Evolutionary conservation across 139 green algal genomes (phyloP).

Genomic region (Nannochloris sp.): DNA sequence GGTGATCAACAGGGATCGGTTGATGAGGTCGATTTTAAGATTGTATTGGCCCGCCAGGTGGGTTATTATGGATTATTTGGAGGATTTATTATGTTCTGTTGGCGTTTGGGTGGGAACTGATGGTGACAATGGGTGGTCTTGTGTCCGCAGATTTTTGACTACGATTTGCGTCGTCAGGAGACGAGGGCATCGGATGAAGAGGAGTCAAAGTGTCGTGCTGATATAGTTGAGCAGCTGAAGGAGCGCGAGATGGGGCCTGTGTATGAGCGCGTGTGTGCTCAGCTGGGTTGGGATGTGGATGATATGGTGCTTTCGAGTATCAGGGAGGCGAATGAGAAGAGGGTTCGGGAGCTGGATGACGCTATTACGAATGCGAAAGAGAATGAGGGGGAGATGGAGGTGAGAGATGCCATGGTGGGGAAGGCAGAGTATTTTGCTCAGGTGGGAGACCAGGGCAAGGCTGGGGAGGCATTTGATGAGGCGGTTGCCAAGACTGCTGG

Average conservation of each 20-base stretch:
- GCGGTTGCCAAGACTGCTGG: conserved; percentile 81
- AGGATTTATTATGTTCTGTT: too few species aligned
- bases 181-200: neutral
- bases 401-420: conserved; percentile 80
- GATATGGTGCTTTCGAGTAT: conserved; percentile 41
- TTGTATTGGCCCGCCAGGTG: too few species aligned
- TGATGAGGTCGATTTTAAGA: too few species aligned
- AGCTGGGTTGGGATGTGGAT: conserved; percentile 56
- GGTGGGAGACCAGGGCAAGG: conserved; percentile 66
- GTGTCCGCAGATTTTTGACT: conserved; percentile 48
- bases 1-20: too few species aligned
- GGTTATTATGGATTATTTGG: too few species aligned
- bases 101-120: too few species aligned
- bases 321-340: conserved; percentile 41
- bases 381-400: conserved; percentile 91
- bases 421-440: conserved; percentile 77
- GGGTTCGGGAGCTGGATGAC: conserved; percentile 52
- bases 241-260: conserved; percentile 51
- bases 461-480: conserved; percentile 56
- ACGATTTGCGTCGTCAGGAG: conserved; percentile 24
- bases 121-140: too few species aligned
- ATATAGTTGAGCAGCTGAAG: conserved; percentile 43
- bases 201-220: conserved; percentile 9
- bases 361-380: conserved; percentile 81
- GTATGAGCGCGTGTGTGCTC: conserved; percentile 63